Percentiles rank a stretch among this genome's conserved stretches.
phyloP scores from a whole-genome alignment of 768 basidiomycete genomes.

The Mycena amicta region DNA sequence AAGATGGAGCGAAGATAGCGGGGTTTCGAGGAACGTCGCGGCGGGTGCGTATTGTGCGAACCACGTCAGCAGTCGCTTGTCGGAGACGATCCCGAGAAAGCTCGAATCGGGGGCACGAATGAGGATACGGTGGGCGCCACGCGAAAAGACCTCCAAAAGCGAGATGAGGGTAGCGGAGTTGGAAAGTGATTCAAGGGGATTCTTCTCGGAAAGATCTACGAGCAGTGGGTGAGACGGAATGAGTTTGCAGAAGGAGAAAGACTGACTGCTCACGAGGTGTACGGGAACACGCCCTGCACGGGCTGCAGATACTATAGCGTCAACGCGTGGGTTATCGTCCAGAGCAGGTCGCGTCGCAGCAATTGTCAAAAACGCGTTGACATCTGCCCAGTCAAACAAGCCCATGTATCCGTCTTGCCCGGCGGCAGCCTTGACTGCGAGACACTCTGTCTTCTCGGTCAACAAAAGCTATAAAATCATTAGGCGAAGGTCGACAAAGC shows the following conservation, averaged over 20 bases:
- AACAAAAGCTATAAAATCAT: slow-evolving; percentile 68
- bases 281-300: slow-evolving; percentile 75
- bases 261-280: slow-evolving; percentile 75
- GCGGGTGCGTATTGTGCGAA: slow-evolving; percentile 57
- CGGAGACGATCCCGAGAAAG: slow-evolving; percentile 76
- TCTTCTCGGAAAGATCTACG: slow-evolving; percentile 84
- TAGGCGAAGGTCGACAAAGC: too few species aligned
- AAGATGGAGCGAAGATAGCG: slow-evolving; percentile 57
- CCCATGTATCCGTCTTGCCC: slow-evolving; percentile 47
- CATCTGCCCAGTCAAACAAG: slow-evolving; percentile 83
- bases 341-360: slow-evolving; percentile 80
- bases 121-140: slow-evolving; percentile 73
- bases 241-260: neutral
- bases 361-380: slow-evolving; percentile 84
- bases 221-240: neutral
- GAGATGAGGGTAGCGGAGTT: slow-evolving; percentile 65
- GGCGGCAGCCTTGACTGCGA: slow-evolving; percentile 54
- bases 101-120: slow-evolving; percentile 48
- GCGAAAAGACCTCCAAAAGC: slow-evolving; percentile 65
- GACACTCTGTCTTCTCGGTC: slow-evolving; percentile 62
- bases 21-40: slow-evolving; percentile 48
- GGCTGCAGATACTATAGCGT: slow-evolving; percentile 75
- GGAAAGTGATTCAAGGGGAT: slow-evolving; percentile 66
- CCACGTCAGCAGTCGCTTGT: slow-evolving; percentile 71
- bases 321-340: slow-evolving; percentile 60